Evolutionary conservation across 106 monocot species (phyloP).

Genomic region (Ottelia alismoides): DNA sequence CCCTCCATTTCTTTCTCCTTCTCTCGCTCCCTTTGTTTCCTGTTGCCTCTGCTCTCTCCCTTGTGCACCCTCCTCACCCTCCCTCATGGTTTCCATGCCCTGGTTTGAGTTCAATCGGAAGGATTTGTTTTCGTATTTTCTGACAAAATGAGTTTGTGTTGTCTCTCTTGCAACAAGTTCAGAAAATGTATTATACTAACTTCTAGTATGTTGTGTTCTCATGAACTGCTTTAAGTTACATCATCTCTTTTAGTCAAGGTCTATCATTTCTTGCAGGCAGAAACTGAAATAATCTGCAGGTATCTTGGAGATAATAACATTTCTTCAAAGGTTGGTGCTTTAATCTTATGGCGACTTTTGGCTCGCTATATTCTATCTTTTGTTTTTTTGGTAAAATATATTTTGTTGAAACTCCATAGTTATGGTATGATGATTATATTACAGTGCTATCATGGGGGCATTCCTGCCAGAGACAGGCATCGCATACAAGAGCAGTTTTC

Average conservation of each 20-base stretch:
- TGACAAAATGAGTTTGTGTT: not conserved
- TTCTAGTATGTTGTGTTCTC: no score
- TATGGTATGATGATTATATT: conserved; percentile 8
- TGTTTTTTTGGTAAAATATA: conserved; percentile 36
- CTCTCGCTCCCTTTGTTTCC: no score
- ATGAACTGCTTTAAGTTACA: no score
- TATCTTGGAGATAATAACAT: conserved; percentile 84
- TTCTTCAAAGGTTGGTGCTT: conserved; percentile 86
- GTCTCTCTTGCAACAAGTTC: not conserved
- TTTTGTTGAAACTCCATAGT: not conserved
- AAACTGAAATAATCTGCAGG: conserved; percentile 68
- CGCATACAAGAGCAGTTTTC: conserved; percentile 70
- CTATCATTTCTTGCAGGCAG: conserved; percentile 78
- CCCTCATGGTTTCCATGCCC: no score
- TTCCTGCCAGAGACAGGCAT: conserved; percentile 51
- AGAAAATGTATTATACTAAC: not conserved
- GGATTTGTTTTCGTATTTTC: not conserved
- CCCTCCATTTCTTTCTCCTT: no score
- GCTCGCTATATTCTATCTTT: not conserved
- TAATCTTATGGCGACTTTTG: no score
- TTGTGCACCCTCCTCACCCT: no score
- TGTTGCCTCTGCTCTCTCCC: no score
- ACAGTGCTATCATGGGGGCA: conserved; percentile 80
- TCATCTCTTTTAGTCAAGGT: no score
- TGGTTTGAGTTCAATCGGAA: no score